A percentile compares a stretch with the other conserved stretches of the same genome.
phyloP scores from a whole-genome alignment of 148 eudicot species.

The Euryodendron excelsum region DNA sequence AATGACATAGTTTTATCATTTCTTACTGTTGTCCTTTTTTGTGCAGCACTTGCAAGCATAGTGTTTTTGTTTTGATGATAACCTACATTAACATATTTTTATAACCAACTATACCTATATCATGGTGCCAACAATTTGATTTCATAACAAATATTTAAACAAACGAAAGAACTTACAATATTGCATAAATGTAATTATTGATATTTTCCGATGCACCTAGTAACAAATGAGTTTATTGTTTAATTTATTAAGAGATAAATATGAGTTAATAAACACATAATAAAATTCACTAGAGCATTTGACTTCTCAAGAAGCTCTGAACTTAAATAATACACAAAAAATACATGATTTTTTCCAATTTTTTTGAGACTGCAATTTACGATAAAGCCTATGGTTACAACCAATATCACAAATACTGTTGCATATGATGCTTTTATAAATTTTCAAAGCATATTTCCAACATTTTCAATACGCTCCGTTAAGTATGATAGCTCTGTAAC shows the following conservation, averaged over 20 bases:
- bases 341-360: too few relatives aligned
- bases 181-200: too few relatives aligned
- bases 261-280: too few relatives aligned
- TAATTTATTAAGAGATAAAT: too few relatives aligned
- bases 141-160: too few relatives aligned
- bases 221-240: too few relatives aligned
- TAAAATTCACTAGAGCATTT: too few relatives aligned
- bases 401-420: background rate
- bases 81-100: too few relatives aligned
- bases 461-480: background rate
- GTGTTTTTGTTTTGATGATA: too few relatives aligned
- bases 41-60: background rate
- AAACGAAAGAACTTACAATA: too few relatives aligned
- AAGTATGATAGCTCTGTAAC: background rate
- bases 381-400: background rate
- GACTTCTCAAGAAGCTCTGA: background rate
- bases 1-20: background rate
- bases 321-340: background rate
- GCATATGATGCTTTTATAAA: background rate
- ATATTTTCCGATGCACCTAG: background rate
- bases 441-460: background rate
- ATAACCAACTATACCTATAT: too few relatives aligned
- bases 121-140: too few relatives aligned
- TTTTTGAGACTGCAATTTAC: background rate
- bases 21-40: background rate